Base-by-base conservation (phyloP, 345 rosid genomes). In the Eucalyptus regnans region DNA sequence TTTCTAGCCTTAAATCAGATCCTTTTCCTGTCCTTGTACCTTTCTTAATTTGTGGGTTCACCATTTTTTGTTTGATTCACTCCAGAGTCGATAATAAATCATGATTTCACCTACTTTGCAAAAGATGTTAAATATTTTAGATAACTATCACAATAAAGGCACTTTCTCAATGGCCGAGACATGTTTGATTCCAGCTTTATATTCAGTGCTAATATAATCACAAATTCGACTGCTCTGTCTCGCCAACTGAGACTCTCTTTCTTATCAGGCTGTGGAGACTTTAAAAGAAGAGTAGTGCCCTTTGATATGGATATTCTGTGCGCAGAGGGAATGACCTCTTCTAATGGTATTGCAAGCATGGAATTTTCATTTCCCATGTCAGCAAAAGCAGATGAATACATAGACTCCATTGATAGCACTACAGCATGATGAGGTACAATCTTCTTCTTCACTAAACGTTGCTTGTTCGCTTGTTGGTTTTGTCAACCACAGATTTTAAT, bases 251-350 rank as follows among this genome's bases (percentile, higher is more conserved):
- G 79, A 52, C 49, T 50, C 66, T 89, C 58, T 89, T 90, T 86
- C 66, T 68, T 83, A 37, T 87, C 93, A 97, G 99, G 96, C 98
- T 91, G 93, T 91, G 89, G 99, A 95, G 93, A 92, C 96, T 90
- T 95, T 96, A 51, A 96, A 91, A 91, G 64, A 93, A 88, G 95
- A 93, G 87, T 97, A 96, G 93, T 91, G 88, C 98, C 98, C 80
- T 94, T 97, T 48, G 95, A 96, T 37, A 92, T 92, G 94, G 99
- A 97, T 92, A 94, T 96, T 89, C 89, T 97, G 92, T 95, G 96
- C 86, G 95, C 97, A 50, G 97, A 97, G 90, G 98, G 98, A 89
- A 91, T 94, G 18, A 89, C 96, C 46, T 91, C 96, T 84, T 94
- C 96, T 90, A 94, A 94, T 51, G 95, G 98, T 83, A 95, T 95